phyloP scores from a whole-genome alignment of 2,329 filamentous ascomycete genomes.

The Diaporthe vexans region DNA sequence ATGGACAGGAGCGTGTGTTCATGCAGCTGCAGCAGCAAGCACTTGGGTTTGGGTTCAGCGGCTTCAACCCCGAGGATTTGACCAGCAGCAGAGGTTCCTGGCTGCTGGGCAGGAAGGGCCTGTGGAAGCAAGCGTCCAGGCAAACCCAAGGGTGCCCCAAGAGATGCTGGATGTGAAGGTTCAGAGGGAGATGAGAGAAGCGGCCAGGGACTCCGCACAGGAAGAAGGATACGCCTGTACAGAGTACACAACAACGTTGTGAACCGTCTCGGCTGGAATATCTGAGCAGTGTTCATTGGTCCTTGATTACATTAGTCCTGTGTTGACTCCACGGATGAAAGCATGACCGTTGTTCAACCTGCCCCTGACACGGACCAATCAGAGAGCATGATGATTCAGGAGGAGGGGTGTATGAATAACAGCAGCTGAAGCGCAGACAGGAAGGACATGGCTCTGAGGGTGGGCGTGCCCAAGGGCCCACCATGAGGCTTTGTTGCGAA shows the following conservation, averaged over 20 bases:
- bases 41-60: conserved; percentile 12
- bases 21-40: conserved; percentile 27
- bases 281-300: conserved; percentile 57
- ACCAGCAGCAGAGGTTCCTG: conserved; percentile 21
- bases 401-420: conserved; percentile 41
- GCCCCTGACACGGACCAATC: conserved; percentile 56
- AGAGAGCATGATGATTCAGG: conserved; percentile 44
- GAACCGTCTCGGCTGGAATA: conserved; percentile 59
- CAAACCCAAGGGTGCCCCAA: conserved; percentile 23
- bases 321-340: conserved; percentile 63
- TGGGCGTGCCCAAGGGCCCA: conserved; percentile 39
- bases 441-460: conserved; percentile 35
- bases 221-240: conserved; percentile 42
- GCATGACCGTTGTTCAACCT: conserved; percentile 65
- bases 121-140: conserved; percentile 40
- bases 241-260: conserved; percentile 45
- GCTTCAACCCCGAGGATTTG: conserved; percentile 34
- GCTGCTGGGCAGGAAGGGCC: conserved; percentile 22
- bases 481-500: conserved; percentile 44
- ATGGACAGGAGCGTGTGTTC: conserved; percentile 11
- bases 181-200: conserved; percentile 44
- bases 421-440: conserved; percentile 24
- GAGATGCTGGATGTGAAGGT: conserved; percentile 41
- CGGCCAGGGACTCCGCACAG: conserved; percentile 47
- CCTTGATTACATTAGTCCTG: conserved; percentile 60